phyloP scores from a whole-genome alignment of 2,329 filamentous ascomycete genomes.

The Diaporthe longicolla region DNA sequence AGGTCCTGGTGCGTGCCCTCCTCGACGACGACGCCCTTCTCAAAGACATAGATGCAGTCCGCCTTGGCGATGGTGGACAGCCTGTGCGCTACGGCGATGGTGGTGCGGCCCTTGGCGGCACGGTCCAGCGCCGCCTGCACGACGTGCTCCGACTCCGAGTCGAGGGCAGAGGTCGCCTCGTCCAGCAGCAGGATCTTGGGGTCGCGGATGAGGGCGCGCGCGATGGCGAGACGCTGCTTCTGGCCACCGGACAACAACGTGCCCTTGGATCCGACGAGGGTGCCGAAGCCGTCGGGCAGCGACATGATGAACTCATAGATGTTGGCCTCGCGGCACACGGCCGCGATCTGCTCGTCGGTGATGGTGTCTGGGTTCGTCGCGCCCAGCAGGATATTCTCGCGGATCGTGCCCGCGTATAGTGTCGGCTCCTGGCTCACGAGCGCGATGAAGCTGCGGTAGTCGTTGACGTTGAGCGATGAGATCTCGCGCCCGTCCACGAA shows the following conservation, averaged over 20 bases:
- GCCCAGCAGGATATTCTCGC: slow-evolving; percentile 90
- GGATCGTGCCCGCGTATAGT: slow-evolving; percentile 91
- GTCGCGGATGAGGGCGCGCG: slow-evolving; percentile 89
- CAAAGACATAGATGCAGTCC: slow-evolving; percentile 96
- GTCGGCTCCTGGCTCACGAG: slow-evolving; percentile 96
- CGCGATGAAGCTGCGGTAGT: slow-evolving; percentile 86
- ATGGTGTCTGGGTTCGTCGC: slow-evolving; percentile 73
- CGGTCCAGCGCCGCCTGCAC: slow-evolving; percentile 86
- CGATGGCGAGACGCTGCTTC: slow-evolving; percentile 95
- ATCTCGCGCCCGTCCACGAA: slow-evolving; percentile 89
- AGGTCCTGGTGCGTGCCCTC: slow-evolving; percentile 83
- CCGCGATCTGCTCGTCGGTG: slow-evolving; percentile 78
- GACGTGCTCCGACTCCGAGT: slow-evolving; percentile 82
- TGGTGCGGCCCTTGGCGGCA: slow-evolving; percentile 87
- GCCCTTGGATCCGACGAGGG: slow-evolving; percentile 89
- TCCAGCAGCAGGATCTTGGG: slow-evolving; percentile 89
- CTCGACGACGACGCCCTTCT: slow-evolving; percentile 89
- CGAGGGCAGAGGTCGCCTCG: slow-evolving; percentile 84
- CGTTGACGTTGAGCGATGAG: slow-evolving; percentile 83
- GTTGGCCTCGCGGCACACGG: slow-evolving; percentile 90
- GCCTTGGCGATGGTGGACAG: slow-evolving; percentile 95
- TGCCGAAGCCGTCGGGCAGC: slow-evolving; percentile 87
- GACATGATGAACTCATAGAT: slow-evolving; percentile 94
- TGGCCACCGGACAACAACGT: slow-evolving; percentile 89
- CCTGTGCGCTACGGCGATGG: slow-evolving; percentile 93